These are phyloP conservation scores for Acacia concinna DNA, from an alignment of 331 rosid genomes.

Conservation along the genomic window DNA sequence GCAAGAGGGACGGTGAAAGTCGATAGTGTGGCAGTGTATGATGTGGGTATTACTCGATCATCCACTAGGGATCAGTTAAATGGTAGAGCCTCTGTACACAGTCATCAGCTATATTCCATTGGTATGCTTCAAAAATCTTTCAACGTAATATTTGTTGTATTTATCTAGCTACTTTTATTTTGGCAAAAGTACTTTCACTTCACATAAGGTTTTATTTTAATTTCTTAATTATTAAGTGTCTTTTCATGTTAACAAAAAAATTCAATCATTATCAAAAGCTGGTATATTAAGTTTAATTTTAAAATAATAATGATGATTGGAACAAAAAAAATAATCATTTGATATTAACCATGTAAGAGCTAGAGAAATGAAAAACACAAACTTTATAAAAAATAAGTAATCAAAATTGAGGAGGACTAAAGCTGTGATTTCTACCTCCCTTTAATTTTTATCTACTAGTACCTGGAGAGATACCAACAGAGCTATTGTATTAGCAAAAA, in stretches of 20 bases:
- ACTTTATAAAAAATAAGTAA: too few relatives aligned
- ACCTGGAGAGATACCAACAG: background rate
- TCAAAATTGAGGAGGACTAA: background rate
- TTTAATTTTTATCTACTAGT: background rate
- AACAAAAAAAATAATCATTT: too few relatives aligned
- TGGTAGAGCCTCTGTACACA: background rate
- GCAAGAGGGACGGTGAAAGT: slow-evolving; percentile 16
- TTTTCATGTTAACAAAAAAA: too few relatives aligned
- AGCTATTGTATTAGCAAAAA: background rate
- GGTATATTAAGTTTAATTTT: background rate
- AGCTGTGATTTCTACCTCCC: background rate
- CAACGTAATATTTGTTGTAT: background rate
- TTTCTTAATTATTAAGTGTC: too few relatives aligned
- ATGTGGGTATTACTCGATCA: slow-evolving; percentile 37
- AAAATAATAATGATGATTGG: background rate
- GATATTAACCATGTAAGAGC: too few relatives aligned
- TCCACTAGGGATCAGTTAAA: slow-evolving; percentile 24
- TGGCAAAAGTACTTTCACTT: too few relatives aligned
- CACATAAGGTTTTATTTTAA: too few relatives aligned
- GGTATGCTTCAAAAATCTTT: background rate
- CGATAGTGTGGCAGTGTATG: slow-evolving; percentile 10
- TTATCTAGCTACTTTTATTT: background rate
- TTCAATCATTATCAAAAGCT: background rate
- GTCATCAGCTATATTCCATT: background rate
- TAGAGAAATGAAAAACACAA: too few relatives aligned